phyloP scores from a whole-genome alignment of 2,329 filamentous ascomycete species.

The Dryadomyces sulphureus region DNA sequence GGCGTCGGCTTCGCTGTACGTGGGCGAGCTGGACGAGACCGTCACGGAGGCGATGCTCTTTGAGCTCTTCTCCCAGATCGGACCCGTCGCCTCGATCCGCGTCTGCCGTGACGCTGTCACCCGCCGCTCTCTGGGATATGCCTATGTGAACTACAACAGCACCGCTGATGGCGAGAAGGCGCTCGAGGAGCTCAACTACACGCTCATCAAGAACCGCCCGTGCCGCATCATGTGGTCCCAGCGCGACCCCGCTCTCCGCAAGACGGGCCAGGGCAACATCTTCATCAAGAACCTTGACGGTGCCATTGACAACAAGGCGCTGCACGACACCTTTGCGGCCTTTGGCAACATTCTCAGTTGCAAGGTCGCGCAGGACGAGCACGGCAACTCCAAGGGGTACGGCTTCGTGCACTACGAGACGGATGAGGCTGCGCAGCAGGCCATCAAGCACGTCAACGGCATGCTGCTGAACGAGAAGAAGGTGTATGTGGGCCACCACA shows the following conservation, averaged over 20 bases:
- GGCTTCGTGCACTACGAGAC: conserved; percentile 99
- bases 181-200: conserved; percentile 99
- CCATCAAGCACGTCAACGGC: conserved; percentile 99
- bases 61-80: conserved; percentile 98
- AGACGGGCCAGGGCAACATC: conserved; percentile 97
- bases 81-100: conserved; percentile 96
- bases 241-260: conserved; percentile 95
- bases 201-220: conserved; percentile 92
- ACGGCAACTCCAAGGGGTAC: conserved; percentile 94
- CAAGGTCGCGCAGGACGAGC: conserved; percentile 98
- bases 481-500: conserved; percentile 98
- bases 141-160: conserved; percentile 99
- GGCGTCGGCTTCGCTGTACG: conserved; percentile 95
- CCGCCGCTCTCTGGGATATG: conserved; percentile 94
- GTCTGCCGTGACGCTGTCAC: conserved; percentile 99
- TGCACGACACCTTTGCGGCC: conserved; percentile 96
- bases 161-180: conserved; percentile 93
- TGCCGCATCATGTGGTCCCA: conserved; percentile 99
- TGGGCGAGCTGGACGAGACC: conserved; percentile 92
- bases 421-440: conserved; percentile 87
- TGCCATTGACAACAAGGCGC: conserved; percentile 99
- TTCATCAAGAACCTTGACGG: conserved; percentile 99
- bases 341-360: conserved; percentile 99
- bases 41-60: conserved; percentile 99
- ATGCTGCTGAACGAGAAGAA: conserved; percentile 99